Base-by-base conservation (phyloP, 768 basidiomycete species). In the Lentinus brumalis region DNA sequence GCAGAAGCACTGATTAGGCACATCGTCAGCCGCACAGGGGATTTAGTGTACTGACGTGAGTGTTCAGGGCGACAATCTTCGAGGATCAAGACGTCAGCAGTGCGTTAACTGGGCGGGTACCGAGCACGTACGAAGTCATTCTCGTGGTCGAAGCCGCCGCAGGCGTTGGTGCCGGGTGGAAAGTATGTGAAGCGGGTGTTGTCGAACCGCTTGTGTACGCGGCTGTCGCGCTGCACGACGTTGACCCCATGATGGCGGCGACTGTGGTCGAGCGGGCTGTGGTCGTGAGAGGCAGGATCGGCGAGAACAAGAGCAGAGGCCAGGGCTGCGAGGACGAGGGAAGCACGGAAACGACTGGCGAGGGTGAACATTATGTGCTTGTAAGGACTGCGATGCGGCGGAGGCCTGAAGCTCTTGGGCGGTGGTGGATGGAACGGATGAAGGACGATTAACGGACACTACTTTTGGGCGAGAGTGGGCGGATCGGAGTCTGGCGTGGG, bases 21-120 rank as follows among this genome's bases (percentile, higher is more conserved):
- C 9, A 10, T 1, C 31, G 21, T 26, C 21, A 41, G 35, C 31
- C 5, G 18, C 1, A 12, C 39, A 26, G 6, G 14, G 11, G 31
- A 21, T 18, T 12, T 1, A 1, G 8, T 8, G 26, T 49, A 57
- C 60, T 69, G 59, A 74, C 73, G 21, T 57, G 56, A 32, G 74
- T 45, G 55, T 77, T 67, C 39, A 79, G 67, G 1, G 85, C 85
- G 42, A 87, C 86, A 61, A 86, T 80, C 86, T 87, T 14, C 12
- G 18, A 31, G 30, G 3, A 31, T 38, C 44, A 15, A 35, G 35
- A 11, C 35, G 30, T 31, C 44, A 42, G 38, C 40, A 15, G 10
- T 40, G 29, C 15, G 32, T 31, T 29, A 16, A 44, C 26, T 26
- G 10, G 29, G 44, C 2, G n/a, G 11, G 1, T 16, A 11, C 2